These are phyloP conservation scores for Pythium monospermum DNA, from an alignment of 352 stramenopile genomes.

Conservation along the genomic window DNA sequence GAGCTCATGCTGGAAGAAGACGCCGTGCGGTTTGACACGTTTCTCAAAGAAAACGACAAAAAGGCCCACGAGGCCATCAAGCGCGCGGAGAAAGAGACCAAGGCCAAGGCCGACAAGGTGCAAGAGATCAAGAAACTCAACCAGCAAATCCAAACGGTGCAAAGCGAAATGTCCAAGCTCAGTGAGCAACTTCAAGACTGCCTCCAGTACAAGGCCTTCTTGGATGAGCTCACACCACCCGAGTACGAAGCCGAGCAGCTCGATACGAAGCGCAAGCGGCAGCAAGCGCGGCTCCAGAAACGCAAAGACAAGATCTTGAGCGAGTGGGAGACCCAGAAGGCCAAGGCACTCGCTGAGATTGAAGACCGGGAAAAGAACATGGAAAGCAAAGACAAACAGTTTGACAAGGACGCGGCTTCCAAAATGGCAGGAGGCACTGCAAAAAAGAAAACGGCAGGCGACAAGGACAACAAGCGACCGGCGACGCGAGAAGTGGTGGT, in stretches of 20 bases:
- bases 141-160: conserved; percentile 92
- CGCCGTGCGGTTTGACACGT: conserved; percentile 93
- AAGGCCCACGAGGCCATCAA: conserved; percentile 96
- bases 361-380: conserved; percentile 60
- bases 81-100: conserved; percentile 91
- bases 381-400: conserved; percentile 47
- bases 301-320: conserved; percentile 64
- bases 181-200: conserved; percentile 93
- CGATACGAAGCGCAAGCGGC: conserved; percentile 60
- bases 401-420: conserved; percentile 48
- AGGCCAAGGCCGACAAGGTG: conserved; percentile 91
- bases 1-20: conserved; percentile 96
- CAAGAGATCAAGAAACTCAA: conserved; percentile 95
- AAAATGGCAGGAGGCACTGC: too few species aligned
- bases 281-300: conserved; percentile 56
- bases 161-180: conserved; percentile 94
- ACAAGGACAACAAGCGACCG: conserved; percentile 42
- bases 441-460: conserved; percentile 34
- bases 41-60: conserved; percentile 97
- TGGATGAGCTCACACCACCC: conserved; percentile 87
- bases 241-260: conserved; percentile 85
- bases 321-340: conserved; percentile 60
- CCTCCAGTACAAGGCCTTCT: conserved; percentile 91
- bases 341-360: conserved; percentile 51
- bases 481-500: conserved; percentile 34